Evolutionary conservation across 2,329 filamentous ascomycete species (phyloP).

Genomic region (Curvularia verruculosa): DNA sequence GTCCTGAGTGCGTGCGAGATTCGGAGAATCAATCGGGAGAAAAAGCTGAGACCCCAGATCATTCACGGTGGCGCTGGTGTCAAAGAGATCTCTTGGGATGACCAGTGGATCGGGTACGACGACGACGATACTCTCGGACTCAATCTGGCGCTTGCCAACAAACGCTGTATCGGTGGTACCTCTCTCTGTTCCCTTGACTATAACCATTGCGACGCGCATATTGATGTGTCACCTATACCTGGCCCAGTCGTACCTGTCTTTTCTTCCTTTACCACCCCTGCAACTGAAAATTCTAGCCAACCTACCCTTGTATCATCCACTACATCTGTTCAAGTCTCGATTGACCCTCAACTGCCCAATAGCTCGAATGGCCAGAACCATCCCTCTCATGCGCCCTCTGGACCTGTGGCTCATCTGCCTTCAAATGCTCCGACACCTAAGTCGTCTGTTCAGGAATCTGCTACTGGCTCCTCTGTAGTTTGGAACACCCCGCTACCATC

Average conservation of each 20-base stretch:
- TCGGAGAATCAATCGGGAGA: conserved; percentile 31
- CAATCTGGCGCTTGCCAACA: conserved; percentile 27
- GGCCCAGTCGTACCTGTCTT: not conserved
- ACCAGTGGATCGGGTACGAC: conserved; percentile 53
- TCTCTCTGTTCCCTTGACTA: conserved; percentile 33
- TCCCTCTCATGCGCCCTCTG: not conserved
- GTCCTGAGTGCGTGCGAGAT: conserved; percentile 49
- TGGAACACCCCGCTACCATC: not conserved
- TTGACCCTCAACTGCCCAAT: not conserved
- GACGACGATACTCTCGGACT: conserved; percentile 40
- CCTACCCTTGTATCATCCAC: not conserved
- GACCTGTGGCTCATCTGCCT: not conserved
- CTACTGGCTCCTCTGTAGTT: not conserved
- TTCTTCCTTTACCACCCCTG: not conserved
- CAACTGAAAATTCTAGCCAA: not conserved
- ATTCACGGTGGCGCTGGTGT: conserved; percentile 39
- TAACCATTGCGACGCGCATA: conserved; percentile 11
- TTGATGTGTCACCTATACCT: not conserved
- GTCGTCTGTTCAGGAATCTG: not conserved
- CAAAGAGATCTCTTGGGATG: conserved; percentile 44
- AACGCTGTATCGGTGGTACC: conserved; percentile 34
- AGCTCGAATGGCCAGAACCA: not conserved
- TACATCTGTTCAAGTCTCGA: not conserved
- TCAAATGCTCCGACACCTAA: not conserved
- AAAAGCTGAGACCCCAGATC: conserved; percentile 26